Percentiles rank a stretch among this genome's conserved stretches.
phyloP scores from a whole-genome alignment of 2,329 filamentous ascomycete species.

The Colletotrichum sublineola region DNA sequence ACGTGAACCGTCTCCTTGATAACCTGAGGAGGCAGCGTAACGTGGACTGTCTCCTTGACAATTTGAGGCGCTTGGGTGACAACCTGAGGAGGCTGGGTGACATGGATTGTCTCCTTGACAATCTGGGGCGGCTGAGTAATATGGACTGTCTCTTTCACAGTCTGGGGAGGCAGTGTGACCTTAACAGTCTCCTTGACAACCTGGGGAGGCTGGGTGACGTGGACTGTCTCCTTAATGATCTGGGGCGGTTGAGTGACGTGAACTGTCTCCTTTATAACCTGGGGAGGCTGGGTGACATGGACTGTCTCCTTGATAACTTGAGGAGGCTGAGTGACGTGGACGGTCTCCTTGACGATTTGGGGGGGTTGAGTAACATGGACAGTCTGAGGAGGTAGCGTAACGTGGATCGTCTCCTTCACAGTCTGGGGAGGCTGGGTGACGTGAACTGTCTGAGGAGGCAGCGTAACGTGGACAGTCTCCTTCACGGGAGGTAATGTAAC shows the following conservation, averaged over 20 bases:
- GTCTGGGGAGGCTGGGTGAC: conserved; percentile 11
- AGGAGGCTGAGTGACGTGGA: conserved; percentile 10
- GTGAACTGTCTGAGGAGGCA: conserved; percentile 17
- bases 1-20: not conserved
- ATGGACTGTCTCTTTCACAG: conserved; percentile 17
- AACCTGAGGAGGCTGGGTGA: not conserved
- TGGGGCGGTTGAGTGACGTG: conserved; percentile 23
- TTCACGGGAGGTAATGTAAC: conserved; percentile 16
- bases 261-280: conserved; percentile 20
- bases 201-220: conserved; percentile 13
- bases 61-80: not conserved
- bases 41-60: not conserved
- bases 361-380: conserved; percentile 15
- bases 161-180: conserved; percentile 17
- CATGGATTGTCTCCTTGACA: conserved; percentile 10
- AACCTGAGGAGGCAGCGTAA: no score
- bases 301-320: conserved; percentile 14
- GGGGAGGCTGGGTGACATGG: conserved; percentile 18
- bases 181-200: conserved; percentile 10
- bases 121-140: conserved; percentile 22
- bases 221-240: not conserved
- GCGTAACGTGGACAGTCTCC: conserved; percentile 26
- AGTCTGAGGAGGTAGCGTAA: conserved; percentile 11
- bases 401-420: conserved; percentile 13
- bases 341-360: conserved; percentile 15